Evolutionary conservation across 192 early-diverging fungal species (phyloP).

Genomic region (Fimicolochytrium jonesii): DNA sequence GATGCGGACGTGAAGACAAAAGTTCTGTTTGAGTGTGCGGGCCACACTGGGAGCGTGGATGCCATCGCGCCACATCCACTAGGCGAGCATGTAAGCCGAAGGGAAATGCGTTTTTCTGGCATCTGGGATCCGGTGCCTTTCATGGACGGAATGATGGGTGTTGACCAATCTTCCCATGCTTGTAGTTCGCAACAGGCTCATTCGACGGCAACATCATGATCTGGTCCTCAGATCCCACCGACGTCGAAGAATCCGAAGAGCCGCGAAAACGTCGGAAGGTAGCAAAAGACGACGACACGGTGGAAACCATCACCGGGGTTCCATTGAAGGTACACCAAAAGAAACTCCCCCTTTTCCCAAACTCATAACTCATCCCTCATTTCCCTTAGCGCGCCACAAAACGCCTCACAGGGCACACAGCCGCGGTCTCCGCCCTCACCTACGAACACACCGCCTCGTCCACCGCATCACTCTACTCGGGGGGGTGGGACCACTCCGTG

Average conservation of each 20-base stretch:
- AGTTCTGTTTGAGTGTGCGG: slow-evolving; percentile 37
- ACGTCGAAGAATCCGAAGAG: slow-evolving; percentile 18
- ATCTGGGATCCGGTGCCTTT: too few relatives aligned
- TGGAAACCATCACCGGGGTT: background rate
- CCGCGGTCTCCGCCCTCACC: slow-evolving; percentile 66
- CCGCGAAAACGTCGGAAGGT: slow-evolving; percentile 15
- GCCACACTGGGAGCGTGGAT: slow-evolving; percentile 79
- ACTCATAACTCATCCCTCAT: background rate
- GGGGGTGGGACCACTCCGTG: slow-evolving; percentile 92
- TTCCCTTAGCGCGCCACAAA: slow-evolving; percentile 6
- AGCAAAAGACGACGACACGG: slow-evolving; percentile 36
- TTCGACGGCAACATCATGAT: slow-evolving; percentile 75
- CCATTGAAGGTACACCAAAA: slow-evolving; percentile 15
- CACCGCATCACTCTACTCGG: slow-evolving; percentile 69
- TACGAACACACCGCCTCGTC: slow-evolving; percentile 47
- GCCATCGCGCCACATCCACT: slow-evolving; percentile 59
- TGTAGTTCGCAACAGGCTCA: slow-evolving; percentile 65
- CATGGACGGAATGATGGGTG: too few relatives aligned
- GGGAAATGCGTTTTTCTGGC: too few relatives aligned
- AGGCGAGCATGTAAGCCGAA: slow-evolving; percentile 1
- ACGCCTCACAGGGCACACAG: slow-evolving; percentile 68
- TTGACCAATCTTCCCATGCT: background rate
- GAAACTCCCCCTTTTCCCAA: background rate
- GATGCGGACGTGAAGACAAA: background rate
- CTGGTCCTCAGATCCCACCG: slow-evolving; percentile 54